phyloP scores from a whole-genome alignment of 495 filamentous ascomycete species.

The Podospora pseudocomata region DNA sequence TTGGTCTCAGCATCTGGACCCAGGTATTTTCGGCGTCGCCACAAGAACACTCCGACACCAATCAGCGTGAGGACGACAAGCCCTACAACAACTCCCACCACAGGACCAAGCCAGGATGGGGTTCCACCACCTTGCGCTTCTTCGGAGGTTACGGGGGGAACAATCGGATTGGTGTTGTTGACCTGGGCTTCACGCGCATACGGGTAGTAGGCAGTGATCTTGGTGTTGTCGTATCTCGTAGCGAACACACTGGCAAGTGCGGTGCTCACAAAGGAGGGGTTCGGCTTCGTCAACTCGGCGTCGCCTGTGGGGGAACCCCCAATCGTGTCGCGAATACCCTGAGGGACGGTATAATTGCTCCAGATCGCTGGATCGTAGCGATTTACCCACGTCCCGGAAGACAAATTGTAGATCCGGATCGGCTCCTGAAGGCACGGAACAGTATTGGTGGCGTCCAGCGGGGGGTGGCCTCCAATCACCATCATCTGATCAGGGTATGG shows the following conservation, averaged over 20 bases:
- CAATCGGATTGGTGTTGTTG: slow-evolving; percentile 36
- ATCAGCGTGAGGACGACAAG: slow-evolving; percentile 55
- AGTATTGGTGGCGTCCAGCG: slow-evolving; percentile 14
- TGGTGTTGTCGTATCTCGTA: slow-evolving; percentile 52
- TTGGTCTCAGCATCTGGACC: slow-evolving; percentile 35
- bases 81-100: slow-evolving; percentile 64
- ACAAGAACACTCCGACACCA: slow-evolving; percentile 52
- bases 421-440: slow-evolving; percentile 52
- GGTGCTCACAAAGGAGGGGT: slow-evolving; percentile 48
- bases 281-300: slow-evolving; percentile 50
- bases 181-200: slow-evolving; percentile 41
- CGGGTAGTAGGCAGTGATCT: slow-evolving; percentile 58
- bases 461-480: slow-evolving; percentile 55
- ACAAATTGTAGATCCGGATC: slow-evolving; percentile 63
- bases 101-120: slow-evolving; percentile 58
- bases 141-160: neutral
- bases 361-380: slow-evolving; percentile 58
- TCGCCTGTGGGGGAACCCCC: slow-evolving; percentile 60
- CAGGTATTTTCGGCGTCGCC: slow-evolving; percentile 46
- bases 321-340: slow-evolving; percentile 53
- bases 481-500: slow-evolving; percentile 74
- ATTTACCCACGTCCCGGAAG: slow-evolving; percentile 51
- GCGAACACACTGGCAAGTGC: slow-evolving; percentile 53
- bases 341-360: slow-evolving; percentile 60
- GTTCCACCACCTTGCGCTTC: slow-evolving; percentile 37